Evolutionary conservation across 2,329 filamentous ascomycete species (phyloP).

Genomic region (Ophiostoma montium): DNA sequence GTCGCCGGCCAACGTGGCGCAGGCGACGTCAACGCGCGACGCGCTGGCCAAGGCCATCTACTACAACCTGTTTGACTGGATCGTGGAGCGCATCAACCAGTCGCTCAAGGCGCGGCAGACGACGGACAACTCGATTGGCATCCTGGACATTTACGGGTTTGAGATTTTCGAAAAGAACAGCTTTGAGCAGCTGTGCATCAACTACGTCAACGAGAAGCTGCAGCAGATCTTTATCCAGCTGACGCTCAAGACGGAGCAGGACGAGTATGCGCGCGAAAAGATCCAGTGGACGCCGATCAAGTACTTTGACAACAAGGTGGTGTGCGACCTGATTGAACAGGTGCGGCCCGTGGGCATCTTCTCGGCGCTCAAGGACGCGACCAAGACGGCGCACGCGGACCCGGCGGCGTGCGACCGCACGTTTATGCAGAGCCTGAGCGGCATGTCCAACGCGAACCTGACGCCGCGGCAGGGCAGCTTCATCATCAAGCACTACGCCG

Average conservation of each 20-base stretch:
- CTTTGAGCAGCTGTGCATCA: conserved; percentile 98
- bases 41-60: conserved; percentile 93
- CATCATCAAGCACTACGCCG: conserved; percentile 97
- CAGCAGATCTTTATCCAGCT: conserved; percentile 99
- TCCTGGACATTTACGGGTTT: conserved; percentile 97
- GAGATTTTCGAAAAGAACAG: conserved; percentile 99
- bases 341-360: conserved; percentile 83
- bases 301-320: conserved; percentile 98
- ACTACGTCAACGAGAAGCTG: conserved; percentile 98
- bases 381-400: conserved; percentile 95
- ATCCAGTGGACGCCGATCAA: conserved; percentile 99
- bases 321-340: conserved; percentile 93
- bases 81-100: conserved; percentile 80
- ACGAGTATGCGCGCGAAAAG: conserved; percentile 89
- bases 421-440: conserved; percentile 85
- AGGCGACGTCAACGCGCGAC: conserved; percentile 77
- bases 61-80: conserved; percentile 97
- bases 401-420: conserved; percentile 87
- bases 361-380: conserved; percentile 91
- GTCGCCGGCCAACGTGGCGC: conserved; percentile 71
- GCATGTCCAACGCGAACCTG: conserved; percentile 82
- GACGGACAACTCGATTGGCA: conserved; percentile 77
- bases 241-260: conserved; percentile 90
- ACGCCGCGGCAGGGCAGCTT: conserved; percentile 88
- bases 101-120: conserved; percentile 68